Percentiles rank a stretch among this genome's conserved stretches.
These are phyloP conservation scores for Phoma sp. DNA, from an alignment of 2,329 filamentous ascomycete species.

Conservation along the genomic window DNA sequence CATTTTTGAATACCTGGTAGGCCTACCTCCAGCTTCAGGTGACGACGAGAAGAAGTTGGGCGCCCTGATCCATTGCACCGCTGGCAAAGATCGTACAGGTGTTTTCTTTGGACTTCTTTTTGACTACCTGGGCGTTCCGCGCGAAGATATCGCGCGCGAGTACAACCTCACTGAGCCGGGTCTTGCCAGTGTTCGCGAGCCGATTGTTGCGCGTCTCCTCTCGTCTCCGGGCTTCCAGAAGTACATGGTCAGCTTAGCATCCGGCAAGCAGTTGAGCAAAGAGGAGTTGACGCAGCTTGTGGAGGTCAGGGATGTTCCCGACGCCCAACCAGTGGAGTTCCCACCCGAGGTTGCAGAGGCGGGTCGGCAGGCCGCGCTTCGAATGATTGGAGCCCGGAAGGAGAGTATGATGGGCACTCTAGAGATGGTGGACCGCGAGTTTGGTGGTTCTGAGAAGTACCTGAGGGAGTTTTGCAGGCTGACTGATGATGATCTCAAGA, in stretches of 20 bases:
- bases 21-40: slow-evolving; percentile 13
- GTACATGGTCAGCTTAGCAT: slow-evolving; percentile 26
- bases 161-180: slow-evolving; percentile 72
- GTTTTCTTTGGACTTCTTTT: slow-evolving; percentile 71
- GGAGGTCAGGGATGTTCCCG: slow-evolving; percentile 39
- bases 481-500: slow-evolving; percentile 60
- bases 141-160: slow-evolving; percentile 65
- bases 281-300: slow-evolving; percentile 55
- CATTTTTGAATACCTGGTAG: slow-evolving; percentile 66
- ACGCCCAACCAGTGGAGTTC: slow-evolving; percentile 51
- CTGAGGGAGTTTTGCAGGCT: slow-evolving; percentile 65
- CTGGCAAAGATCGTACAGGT: slow-evolving; percentile 79
- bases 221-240: slow-evolving; percentile 30
- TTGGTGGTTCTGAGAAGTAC: slow-evolving; percentile 70
- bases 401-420: slow-evolving; percentile 61
- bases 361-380: slow-evolving; percentile 35
- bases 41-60: slow-evolving; percentile 48
- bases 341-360: slow-evolving; percentile 27
- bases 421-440: slow-evolving; percentile 63
- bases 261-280: slow-evolving; percentile 46
- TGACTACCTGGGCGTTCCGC: slow-evolving; percentile 65
- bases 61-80: slow-evolving; percentile 74
- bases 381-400: slow-evolving; percentile 48
- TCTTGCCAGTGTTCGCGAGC: slow-evolving; percentile 52
- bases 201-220: slow-evolving; percentile 60